Conservation (phyloP, 2,329 filamentous ascomycete genomes). For the Fragosphaeria purpurea region DNA sequence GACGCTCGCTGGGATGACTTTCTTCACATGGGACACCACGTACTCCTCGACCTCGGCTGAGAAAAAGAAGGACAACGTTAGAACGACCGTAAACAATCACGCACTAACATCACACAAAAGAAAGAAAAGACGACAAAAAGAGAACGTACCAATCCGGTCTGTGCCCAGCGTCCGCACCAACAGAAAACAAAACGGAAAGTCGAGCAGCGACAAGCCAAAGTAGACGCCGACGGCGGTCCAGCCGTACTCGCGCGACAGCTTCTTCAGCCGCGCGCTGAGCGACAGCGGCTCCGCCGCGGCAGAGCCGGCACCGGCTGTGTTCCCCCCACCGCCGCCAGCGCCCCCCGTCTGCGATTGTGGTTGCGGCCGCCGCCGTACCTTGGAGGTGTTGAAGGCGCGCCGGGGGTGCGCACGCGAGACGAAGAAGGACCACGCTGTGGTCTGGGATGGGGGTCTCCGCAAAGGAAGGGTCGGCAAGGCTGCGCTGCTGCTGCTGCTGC, state of each 20-base stretch:
- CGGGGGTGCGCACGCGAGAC: constrained; percentile 8
- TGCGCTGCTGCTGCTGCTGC: not conserved
- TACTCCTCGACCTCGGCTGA: constrained; percentile 54
- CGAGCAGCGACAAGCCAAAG: constrained; percentile 66
- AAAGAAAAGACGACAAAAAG: not conserved
- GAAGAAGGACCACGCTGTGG: not conserved
- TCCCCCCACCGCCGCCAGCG: too few relatives aligned
- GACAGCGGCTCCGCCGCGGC: constrained; percentile 29
- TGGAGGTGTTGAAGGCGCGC: constrained; percentile 20
- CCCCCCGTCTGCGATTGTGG: constrained; percentile 7
- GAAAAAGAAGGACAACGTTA: not conserved
- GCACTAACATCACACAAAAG: not conserved
- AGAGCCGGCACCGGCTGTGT: not conserved
- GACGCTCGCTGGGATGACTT: constrained; percentile 49
- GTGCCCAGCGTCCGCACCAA: constrained; percentile 74
- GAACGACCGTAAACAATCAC: too few relatives aligned
- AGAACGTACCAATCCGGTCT: constrained; percentile 64
- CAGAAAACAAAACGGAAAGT: constrained; percentile 93
- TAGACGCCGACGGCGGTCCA: constrained; percentile 94
- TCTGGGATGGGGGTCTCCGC: not conserved
- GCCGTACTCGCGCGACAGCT: constrained; percentile 84
- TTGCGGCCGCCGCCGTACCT: constrained; percentile 15
- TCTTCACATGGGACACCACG: constrained; percentile 51
- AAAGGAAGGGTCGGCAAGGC: not conserved
- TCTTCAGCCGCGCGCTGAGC: constrained; percentile 64